phyloP scores from a whole-genome alignment of 2,329 filamentous ascomycete species.

The Microsporum ferrugineum region DNA sequence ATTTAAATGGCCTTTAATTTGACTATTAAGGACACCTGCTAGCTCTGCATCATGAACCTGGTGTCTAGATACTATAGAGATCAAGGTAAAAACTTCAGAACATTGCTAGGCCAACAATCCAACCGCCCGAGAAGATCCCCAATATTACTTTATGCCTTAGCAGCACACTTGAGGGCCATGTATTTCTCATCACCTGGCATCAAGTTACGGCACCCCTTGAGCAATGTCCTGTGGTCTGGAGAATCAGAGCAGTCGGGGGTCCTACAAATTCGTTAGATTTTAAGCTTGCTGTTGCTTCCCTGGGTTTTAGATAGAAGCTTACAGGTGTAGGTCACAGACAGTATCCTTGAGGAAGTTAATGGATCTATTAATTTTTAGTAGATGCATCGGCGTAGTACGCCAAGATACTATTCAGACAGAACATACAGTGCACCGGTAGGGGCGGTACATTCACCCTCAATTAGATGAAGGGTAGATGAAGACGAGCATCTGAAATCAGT shows the following conservation, averaged over 20 bases:
- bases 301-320: not conserved
- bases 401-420: not conserved
- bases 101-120: not conserved
- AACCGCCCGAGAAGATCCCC: not conserved
- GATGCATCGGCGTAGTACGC: not conserved
- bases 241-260: not conserved
- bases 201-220: not conserved
- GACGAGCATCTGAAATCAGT: not conserved
- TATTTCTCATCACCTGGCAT: slow-evolving; percentile 1
- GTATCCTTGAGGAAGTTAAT: not conserved
- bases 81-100: not conserved
- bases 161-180: not conserved
- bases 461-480: not conserved
- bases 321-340: not conserved
- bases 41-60: not conserved
- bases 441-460: not conserved
- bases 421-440: not conserved
- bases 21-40: not conserved
- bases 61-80: not conserved
- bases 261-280: not conserved
- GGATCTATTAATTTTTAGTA: not conserved
- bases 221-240: not conserved
- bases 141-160: not conserved
- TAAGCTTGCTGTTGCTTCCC: no score
- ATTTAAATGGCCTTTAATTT: not conserved